Conservation (phyloP, 2,329 filamentous ascomycete species). For the Colletotrichum eremochloae region DNA sequence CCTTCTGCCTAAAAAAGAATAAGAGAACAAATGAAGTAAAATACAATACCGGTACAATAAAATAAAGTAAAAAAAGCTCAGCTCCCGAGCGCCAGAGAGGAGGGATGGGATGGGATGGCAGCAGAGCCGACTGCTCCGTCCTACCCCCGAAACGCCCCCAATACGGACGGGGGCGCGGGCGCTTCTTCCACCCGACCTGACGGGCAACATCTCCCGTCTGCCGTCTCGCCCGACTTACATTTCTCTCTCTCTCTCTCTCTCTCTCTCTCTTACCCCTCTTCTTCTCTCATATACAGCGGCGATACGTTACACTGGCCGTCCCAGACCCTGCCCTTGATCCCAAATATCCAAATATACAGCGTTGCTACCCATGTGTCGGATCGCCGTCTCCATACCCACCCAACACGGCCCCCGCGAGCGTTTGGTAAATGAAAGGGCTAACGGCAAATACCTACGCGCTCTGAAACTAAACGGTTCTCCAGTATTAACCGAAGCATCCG, state of each 20-base stretch:
- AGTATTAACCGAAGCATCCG: too few relatives aligned
- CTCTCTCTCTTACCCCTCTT: too few relatives aligned
- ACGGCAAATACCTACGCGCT: too few relatives aligned
- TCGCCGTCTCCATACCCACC: not conserved
- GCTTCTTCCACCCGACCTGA: constrained; percentile 12
- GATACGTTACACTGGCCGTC: not conserved
- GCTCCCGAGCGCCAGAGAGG: not conserved
- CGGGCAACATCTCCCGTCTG: constrained; percentile 16
- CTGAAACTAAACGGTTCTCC: too few relatives aligned
- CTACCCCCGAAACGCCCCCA: constrained; percentile 13
- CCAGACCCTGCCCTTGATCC: not conserved
- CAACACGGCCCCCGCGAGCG: too few relatives aligned
- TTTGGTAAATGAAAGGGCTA: too few relatives aligned
- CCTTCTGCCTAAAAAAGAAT: too few relatives aligned
- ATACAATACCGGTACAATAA: too few relatives aligned
- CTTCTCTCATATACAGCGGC: not conserved
- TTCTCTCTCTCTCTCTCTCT: not conserved
- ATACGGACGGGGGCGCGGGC: constrained; percentile 12
- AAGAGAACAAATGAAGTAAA: too few relatives aligned
- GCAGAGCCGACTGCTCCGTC: constrained; percentile 17
- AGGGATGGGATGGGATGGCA: not conserved
- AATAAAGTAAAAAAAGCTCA: too few relatives aligned
- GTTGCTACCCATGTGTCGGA: not conserved
- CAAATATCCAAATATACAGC: not conserved
- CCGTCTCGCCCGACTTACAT: not conserved